Evolutionary conservation across 1,284 basidiomycete genomes (phyloP).

Genomic region (Naganishia albida): DNA sequence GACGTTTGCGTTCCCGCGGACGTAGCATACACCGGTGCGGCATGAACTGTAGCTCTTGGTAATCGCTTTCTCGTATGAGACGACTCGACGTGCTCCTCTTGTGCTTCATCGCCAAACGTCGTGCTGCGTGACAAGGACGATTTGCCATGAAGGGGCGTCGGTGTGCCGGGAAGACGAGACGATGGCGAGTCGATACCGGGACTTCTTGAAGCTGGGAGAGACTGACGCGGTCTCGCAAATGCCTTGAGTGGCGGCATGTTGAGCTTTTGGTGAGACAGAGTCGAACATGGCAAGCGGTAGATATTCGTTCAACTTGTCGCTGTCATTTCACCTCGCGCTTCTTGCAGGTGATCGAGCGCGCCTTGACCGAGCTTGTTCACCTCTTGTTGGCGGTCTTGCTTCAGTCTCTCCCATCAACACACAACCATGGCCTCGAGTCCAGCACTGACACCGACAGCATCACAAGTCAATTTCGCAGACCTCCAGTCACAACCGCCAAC

Average conservation of each 20-base stretch:
- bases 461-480: conserved; percentile 17
- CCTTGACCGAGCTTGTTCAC: not conserved
- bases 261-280: not conserved
- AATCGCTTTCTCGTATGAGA: conserved; percentile 10
- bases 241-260: conserved; percentile 27
- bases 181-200: conserved; percentile 9
- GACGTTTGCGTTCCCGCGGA: conserved; percentile 14
- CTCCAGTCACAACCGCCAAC: not conserved
- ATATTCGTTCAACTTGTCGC: conserved; percentile 16
- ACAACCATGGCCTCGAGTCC: conserved; percentile 26
- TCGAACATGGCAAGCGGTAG: not conserved
- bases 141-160: conserved; percentile 20
- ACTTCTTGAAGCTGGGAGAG: conserved; percentile 9
- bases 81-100: not conserved
- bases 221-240: conserved; percentile 22
- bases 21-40: conserved; percentile 1
- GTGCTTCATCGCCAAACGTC: conserved; percentile 3
- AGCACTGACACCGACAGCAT: conserved; percentile 10
- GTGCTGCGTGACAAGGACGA: conserved; percentile 15
- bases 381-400: not conserved
- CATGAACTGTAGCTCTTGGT: conserved; percentile 16
- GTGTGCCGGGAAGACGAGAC: conserved; percentile 7
- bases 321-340: conserved; percentile 5
- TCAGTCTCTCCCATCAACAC: not conserved
- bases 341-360: not conserved